phyloP scores from a whole-genome alignment of 352 stramenopile species.

The Phytophthora pistaciae region DNA sequence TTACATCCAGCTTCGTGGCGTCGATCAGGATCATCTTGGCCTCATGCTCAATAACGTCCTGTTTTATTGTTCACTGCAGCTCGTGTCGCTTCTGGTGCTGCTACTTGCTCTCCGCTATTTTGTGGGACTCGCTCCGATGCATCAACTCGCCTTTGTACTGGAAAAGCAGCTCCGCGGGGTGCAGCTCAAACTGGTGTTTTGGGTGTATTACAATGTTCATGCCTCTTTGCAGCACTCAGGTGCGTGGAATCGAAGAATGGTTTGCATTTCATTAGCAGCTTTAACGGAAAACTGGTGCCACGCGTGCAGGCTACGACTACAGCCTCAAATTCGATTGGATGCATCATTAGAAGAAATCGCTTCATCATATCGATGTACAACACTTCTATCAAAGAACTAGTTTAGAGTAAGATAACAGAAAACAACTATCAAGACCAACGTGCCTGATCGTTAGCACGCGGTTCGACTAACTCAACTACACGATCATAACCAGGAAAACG shows the following conservation, averaged over 20 bases:
- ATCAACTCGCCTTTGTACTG: constrained; percentile 40
- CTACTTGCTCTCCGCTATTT: constrained; percentile 20
- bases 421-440: no score
- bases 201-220: constrained; percentile 37
- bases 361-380: no score
- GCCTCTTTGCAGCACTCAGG: constrained; percentile 34
- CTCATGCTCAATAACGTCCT: constrained; percentile 32
- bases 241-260: neutral
- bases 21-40: constrained; percentile 7
- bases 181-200: constrained; percentile 40
- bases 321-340: no score
- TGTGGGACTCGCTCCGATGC: constrained; percentile 25
- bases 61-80: constrained; percentile 32
- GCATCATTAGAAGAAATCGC: no score
- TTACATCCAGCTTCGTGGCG: constrained; percentile 23
- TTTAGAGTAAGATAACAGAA: no score
- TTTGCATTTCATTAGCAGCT: no score
- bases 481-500: no score
- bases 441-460: no score
- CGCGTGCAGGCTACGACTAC: no score
- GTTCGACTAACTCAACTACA: no score
- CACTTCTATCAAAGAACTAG: no score
- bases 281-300: no score
- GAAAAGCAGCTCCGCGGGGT: constrained; percentile 24
- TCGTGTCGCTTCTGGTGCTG: constrained; percentile 36